A percentile compares a stretch with the other conserved stretches of the same genome.
These are phyloP conservation scores for Erigeron philadelphicus DNA, from an alignment of 140 eudicot genomes.

Conservation along the genomic window DNA sequence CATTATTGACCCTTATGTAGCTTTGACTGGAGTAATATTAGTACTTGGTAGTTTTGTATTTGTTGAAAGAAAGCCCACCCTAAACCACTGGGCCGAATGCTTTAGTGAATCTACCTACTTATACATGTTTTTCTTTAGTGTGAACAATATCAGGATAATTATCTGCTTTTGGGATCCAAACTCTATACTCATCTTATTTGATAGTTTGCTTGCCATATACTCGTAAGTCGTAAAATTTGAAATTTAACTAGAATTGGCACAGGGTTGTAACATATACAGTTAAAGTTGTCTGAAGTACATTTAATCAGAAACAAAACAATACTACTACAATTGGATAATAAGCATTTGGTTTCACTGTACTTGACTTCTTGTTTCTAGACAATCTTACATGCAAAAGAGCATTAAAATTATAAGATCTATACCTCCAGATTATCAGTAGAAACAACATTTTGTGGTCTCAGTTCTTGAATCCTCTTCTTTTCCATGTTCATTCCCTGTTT, in stretches of 20 bases:
- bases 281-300: neutral
- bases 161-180: neutral
- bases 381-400: too few relatives aligned
- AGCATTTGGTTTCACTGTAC: neutral
- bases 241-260: neutral
- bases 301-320: neutral
- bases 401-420: neutral
- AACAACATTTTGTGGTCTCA: slow-evolving; percentile 28
- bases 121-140: neutral
- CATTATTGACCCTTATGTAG: slow-evolving; percentile 15
- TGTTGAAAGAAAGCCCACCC: slow-evolving; percentile 17
- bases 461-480: slow-evolving; percentile 46
- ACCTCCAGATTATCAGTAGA: neutral
- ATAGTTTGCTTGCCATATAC: neutral
- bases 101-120: slow-evolving; percentile 15
- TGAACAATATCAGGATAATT: neutral
- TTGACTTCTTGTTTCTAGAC: too few relatives aligned
- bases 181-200: neutral
- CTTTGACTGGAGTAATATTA: slow-evolving; percentile 13
- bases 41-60: neutral
- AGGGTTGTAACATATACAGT: neutral
- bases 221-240: neutral
- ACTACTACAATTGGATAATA: neutral
- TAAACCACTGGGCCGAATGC: neutral
- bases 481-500: slow-evolving; percentile 49